Conservation (phyloP, 352 stramenopile species). For the Pythium phragmitis region DNA sequence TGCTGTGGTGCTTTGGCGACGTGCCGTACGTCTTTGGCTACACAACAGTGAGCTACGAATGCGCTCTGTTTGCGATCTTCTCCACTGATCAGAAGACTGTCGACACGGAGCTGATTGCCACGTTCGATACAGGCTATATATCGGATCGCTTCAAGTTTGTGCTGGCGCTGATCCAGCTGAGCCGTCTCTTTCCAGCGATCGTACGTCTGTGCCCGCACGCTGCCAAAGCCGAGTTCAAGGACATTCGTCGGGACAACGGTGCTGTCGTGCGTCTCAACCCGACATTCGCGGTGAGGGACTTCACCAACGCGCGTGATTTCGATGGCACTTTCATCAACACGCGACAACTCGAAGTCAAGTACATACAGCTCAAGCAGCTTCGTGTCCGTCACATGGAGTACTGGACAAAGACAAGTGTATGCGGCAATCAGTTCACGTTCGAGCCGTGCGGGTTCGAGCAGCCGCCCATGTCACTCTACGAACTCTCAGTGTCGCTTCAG, state of each 20-base stretch:
- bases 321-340: not conserved
- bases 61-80: not conserved
- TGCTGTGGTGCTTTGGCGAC: not conserved
- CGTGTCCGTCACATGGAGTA: not conserved
- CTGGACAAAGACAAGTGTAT: not conserved
- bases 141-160: not conserved
- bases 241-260: not conserved
- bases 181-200: not conserved
- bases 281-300: not conserved
- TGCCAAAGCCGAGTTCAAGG: not conserved
- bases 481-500: not conserved
- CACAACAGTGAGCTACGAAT: not conserved
- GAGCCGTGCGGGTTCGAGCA: not conserved
- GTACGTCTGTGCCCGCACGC: not conserved
- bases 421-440: not conserved
- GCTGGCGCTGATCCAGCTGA: not conserved
- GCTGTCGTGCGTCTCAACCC: not conserved
- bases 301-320: not conserved
- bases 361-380: not conserved
- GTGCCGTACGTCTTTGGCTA: constrained; percentile 2
- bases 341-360: not conserved
- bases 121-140: not conserved
- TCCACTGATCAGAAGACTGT: not conserved
- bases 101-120: not conserved
- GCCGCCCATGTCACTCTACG: not conserved